These are phyloP conservation scores for Amaranthus hypochondriacus DNA, from an alignment of 148 eudicot genomes.

Conservation along the genomic window DNA sequence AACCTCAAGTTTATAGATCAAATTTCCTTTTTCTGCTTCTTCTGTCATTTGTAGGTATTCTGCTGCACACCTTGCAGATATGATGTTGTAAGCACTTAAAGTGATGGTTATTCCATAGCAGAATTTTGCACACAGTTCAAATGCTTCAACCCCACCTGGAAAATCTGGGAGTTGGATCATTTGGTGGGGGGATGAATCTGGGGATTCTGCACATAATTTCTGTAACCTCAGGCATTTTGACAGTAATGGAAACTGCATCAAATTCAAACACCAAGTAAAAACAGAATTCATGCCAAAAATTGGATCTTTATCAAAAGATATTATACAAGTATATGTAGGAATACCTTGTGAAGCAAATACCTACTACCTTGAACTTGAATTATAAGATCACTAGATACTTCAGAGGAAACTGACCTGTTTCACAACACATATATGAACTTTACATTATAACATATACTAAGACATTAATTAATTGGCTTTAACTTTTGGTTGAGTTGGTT, in stretches of 20 bases:
- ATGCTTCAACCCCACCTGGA: conserved; percentile 76
- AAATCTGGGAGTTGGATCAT: conserved; percentile 77
- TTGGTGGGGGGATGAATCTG: conserved; percentile 54
- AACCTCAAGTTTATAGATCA: conserved; percentile 65
- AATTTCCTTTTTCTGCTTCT: conserved; percentile 81
- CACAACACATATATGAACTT: conserved; percentile 1
- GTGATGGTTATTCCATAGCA: conserved; percentile 92
- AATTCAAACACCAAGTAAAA: background rate
- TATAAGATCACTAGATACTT: conserved; percentile 83
- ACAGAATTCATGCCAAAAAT: background rate
- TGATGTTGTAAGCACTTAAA: conserved; percentile 75
- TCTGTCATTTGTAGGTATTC: conserved; percentile 91
- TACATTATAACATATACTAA: background rate
- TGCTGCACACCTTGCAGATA: conserved; percentile 64
- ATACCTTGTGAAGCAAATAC: conserved; percentile 93
- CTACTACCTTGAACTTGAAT: conserved; percentile 70
- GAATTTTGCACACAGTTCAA: conserved; percentile 88
- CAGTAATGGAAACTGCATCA: conserved; percentile 73
- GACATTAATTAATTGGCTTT: too few species aligned
- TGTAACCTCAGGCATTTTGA: conserved; percentile 75
- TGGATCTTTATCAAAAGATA: background rate
- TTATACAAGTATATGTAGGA: background rate
- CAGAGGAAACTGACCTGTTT: conserved; percentile 81
- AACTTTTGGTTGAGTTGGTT: too few species aligned
- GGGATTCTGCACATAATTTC: conserved; percentile 54